These are phyloP conservation scores for Phytophthora palmivora DNA, from an alignment of 352 stramenopile species.

Conservation along the genomic window DNA sequence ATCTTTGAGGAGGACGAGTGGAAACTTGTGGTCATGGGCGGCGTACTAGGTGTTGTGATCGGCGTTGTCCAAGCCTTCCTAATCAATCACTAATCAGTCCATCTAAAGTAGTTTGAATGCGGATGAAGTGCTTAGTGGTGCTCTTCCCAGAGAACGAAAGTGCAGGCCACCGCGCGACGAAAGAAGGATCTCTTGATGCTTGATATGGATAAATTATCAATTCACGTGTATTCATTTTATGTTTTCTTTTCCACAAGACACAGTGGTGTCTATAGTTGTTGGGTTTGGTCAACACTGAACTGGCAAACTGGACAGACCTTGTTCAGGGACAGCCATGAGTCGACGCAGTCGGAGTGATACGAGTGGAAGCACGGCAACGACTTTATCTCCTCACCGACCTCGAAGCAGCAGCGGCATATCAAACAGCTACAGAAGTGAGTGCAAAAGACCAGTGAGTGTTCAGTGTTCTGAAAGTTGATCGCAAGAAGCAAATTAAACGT, in stretches of 20 bases:
- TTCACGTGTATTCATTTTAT: constrained; percentile 46
- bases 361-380: constrained; percentile 94
- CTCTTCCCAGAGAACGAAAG: too few relatives aligned
- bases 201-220: constrained; percentile 66
- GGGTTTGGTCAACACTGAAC: constrained; percentile 76
- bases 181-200: constrained; percentile 12
- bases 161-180: constrained; percentile 9
- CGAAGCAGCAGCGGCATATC: constrained; percentile 93
- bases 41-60: constrained; percentile 92
- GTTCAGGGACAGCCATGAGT: constrained; percentile 93
- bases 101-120: constrained; percentile 7
- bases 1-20: constrained; percentile 99
- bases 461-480: not conserved
- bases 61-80: constrained; percentile 93
- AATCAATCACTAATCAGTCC: constrained; percentile 72
- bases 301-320: constrained; percentile 92
- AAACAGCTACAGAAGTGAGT: constrained; percentile 70
- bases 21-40: constrained; percentile 97
- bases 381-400: constrained; percentile 92
- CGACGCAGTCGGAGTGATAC: constrained; percentile 94
- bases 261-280: constrained; percentile 22
- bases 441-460: not conserved
- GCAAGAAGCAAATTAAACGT: constrained; percentile 13
- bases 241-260: constrained; percentile 6
- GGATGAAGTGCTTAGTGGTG: too few relatives aligned